Conservation (phyloP, 768 basidiomycete genomes). For the Xerocomus spinulosus region DNA sequence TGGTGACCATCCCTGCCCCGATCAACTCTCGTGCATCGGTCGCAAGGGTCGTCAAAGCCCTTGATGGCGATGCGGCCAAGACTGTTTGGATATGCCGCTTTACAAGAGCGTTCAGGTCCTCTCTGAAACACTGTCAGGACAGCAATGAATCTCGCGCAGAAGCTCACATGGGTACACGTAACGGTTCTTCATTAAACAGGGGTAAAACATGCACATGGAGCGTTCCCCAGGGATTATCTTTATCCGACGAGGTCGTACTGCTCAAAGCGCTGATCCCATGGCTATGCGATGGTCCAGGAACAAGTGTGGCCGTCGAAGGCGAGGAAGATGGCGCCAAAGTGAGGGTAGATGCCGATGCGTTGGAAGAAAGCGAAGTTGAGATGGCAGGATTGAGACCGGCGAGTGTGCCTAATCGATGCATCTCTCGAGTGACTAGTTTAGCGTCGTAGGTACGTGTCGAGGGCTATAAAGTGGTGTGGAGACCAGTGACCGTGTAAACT, state of each 20-base stretch:
- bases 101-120: conserved; percentile 83
- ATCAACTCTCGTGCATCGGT: conserved; percentile 80
- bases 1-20: conserved; percentile 84
- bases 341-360: conserved; percentile 46
- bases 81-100: conserved; percentile 72
- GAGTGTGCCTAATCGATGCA: conserved; percentile 74
- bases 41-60: conserved; percentile 69
- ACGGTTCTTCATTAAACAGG: conserved; percentile 85
- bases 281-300: conserved; percentile 34
- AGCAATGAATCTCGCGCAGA: not conserved
- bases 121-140: conserved; percentile 42
- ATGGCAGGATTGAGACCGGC: conserved; percentile 48
- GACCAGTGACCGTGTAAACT: conserved; percentile 8
- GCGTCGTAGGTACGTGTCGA: conserved; percentile 74
- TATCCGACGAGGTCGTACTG: conserved; percentile 33
- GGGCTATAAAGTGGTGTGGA: conserved; percentile 32
- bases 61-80: conserved; percentile 68
- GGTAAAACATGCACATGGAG: conserved; percentile 87
- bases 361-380: conserved; percentile 34
- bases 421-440: conserved; percentile 76
- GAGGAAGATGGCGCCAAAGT: conserved; percentile 38
- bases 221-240: conserved; percentile 74
- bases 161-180: conserved; percentile 76
- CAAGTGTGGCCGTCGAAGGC: conserved; percentile 32
- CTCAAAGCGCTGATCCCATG: conserved; percentile 20